Percentiles rank a stretch among this genome's conserved stretches.
Evolutionary conservation across 1,139 yeast species (phyloP).

Genomic region (Casaregolazyma suthepensis): DNA sequence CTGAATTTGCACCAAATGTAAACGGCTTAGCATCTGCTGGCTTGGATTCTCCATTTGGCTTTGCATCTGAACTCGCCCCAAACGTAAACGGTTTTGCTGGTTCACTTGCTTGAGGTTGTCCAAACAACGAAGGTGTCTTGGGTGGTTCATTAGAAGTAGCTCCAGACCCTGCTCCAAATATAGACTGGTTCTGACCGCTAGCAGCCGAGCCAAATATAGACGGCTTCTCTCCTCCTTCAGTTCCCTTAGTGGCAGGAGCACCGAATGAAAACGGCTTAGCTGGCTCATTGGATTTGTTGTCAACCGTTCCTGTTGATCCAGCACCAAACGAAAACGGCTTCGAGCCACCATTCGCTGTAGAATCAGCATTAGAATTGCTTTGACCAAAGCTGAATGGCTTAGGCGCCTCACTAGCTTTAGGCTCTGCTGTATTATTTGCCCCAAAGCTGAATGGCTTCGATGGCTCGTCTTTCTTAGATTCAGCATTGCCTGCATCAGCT

Average conservation of each 20-base stretch:
- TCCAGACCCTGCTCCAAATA: neutral
- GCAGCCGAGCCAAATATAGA: neutral
- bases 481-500: neutral
- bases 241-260: neutral
- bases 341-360: slow-evolving; percentile 1
- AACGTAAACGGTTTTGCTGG: slow-evolving; percentile 8
- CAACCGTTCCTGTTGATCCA: neutral
- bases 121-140: neutral
- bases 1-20: slow-evolving; percentile 4
- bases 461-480: neutral
- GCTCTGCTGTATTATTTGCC: neutral
- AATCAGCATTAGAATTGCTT: neutral
- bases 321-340: slow-evolving; percentile 4
- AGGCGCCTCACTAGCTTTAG: neutral
- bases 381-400: neutral
- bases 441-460: slow-evolving; percentile 1
- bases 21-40: slow-evolving; percentile 3
- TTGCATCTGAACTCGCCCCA: slow-evolving; percentile 6
- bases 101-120: neutral
- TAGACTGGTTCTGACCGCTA: neutral
- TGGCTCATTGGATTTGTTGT: neutral
- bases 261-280: slow-evolving; percentile 1
- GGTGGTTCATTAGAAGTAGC: neutral
- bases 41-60: slow-evolving; percentile 5
- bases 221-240: neutral